phyloP scores from a whole-genome alignment of 1,284 basidiomycete species.

The Leucoagaricus sp. region DNA sequence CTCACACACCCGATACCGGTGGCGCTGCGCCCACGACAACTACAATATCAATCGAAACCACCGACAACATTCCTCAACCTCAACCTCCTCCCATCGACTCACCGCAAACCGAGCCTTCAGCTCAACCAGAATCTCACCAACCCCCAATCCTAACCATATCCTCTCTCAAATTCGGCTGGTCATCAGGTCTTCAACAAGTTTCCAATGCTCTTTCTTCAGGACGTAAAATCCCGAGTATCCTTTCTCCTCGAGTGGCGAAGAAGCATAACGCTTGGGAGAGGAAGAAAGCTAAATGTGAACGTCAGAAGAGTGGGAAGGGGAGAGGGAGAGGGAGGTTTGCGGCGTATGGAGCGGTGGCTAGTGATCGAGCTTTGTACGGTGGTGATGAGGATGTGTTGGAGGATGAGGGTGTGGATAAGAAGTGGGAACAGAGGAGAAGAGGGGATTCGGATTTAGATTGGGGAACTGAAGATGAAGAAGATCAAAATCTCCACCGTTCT shows the following conservation, averaged over 20 bases:
- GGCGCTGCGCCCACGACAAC: no score
- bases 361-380: conserved; percentile 49
- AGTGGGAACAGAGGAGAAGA: conserved; percentile 50
- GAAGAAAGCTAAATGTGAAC: conserved; percentile 17
- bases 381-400: conserved; percentile 21
- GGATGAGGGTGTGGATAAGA: conserved; percentile 35
- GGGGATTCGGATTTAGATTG: conserved; percentile 76
- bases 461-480: conserved; percentile 51
- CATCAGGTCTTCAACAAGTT: conserved; percentile 3
- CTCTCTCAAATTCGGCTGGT: conserved; percentile 11
- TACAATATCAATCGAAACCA: no score
- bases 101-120: not conserved
- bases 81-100: not conserved
- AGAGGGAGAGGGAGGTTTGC: conserved; percentile 42
- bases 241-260: conserved; percentile 27
- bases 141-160: not conserved
- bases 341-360: conserved; percentile 53
- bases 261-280: conserved; percentile 18
- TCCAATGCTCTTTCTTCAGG: not conserved
- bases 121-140: not conserved
- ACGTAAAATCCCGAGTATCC: conserved; percentile 12
- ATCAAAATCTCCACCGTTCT: no score
- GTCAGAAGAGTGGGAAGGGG: conserved; percentile 13
- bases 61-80: no score
- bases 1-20: no score